Evolutionary conservation across 495 filamentous ascomycete species (phyloP).

Genomic region (Talaromyces thailandensis): DNA sequence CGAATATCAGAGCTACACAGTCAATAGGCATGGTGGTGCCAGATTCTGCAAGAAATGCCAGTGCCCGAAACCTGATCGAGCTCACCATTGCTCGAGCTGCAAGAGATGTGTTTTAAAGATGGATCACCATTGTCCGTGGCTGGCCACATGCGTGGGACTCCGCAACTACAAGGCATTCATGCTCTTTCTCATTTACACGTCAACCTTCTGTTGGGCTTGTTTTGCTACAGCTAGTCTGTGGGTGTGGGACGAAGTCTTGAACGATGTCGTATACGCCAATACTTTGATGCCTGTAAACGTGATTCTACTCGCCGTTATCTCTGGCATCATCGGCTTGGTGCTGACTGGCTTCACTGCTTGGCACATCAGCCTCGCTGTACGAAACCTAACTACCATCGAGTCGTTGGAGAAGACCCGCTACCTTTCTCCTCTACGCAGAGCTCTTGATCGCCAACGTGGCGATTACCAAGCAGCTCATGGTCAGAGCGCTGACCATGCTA

Average conservation of each 20-base stretch:
- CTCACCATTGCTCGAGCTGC: conserved; percentile 94
- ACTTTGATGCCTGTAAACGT: conserved; percentile 81
- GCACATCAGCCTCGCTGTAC: conserved; percentile 76
- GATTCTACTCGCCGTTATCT: conserved; percentile 74
- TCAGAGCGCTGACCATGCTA: conserved; percentile 30
- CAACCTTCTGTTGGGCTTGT: conserved; percentile 73
- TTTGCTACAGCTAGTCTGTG: conserved; percentile 64
- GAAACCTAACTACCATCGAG: conserved; percentile 88
- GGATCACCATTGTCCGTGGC: conserved; percentile 99
- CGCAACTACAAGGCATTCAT: conserved; percentile 94
- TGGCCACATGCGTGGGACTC: conserved; percentile 90
- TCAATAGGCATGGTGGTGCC: conserved; percentile 76
- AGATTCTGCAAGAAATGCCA: conserved; percentile 98
- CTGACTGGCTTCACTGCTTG: conserved; percentile 83
- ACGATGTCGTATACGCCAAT: conserved; percentile 50
- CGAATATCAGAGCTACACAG: conserved; percentile 65
- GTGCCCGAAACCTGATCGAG: conserved; percentile 84
- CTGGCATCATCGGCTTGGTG: conserved; percentile 85
- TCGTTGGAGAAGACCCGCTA: conserved; percentile 91
- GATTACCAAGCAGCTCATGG: conserved; percentile 33
- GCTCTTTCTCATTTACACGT: conserved; percentile 87
- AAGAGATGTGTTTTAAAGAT: conserved; percentile 92
- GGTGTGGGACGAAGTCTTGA: conserved; percentile 74
- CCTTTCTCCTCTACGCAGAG: conserved; percentile 64
- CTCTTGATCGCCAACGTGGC: conserved; percentile 51